These are phyloP conservation scores for Symbiodinium natans DNA, from an alignment of 73 alveolate genomes.

Conservation along the genomic window DNA sequence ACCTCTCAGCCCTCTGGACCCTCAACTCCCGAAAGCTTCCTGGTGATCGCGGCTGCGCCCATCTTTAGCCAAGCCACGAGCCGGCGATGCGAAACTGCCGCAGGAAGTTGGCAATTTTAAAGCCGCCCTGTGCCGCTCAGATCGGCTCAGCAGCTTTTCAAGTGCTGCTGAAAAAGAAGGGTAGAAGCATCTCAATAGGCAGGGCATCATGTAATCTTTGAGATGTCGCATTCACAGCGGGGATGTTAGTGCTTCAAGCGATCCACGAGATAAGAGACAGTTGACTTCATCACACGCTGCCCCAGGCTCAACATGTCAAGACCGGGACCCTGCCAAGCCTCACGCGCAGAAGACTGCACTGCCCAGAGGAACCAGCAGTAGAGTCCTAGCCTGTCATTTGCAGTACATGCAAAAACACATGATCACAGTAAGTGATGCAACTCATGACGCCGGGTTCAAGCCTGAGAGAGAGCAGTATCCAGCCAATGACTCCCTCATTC, in stretches of 20 bases:
- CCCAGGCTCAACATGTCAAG: too few relatives aligned
- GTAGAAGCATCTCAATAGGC: too few relatives aligned
- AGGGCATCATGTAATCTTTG: too few relatives aligned
- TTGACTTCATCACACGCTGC: too few relatives aligned
- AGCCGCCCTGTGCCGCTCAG: slow-evolving; percentile 50
- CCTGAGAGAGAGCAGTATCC: slow-evolving; percentile 77
- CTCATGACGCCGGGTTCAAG: not conserved
- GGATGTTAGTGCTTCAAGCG: too few relatives aligned
- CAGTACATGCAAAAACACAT: not conserved
- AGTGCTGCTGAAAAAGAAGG: too few relatives aligned
- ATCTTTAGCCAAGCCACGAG: not conserved
- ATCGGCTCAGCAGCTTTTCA: too few relatives aligned
- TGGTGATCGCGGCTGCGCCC: not conserved
- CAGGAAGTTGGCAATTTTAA: slow-evolving; percentile 64
- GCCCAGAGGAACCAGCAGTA: slow-evolving; percentile 82
- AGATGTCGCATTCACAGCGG: too few relatives aligned
- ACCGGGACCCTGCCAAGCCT: not conserved
- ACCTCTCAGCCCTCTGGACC: not conserved
- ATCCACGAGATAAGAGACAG: too few relatives aligned
- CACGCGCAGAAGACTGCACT: slow-evolving; percentile 76
- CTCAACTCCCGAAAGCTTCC: not conserved
- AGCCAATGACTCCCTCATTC: slow-evolving; percentile 87
- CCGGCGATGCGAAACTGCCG: slow-evolving; percentile 90
- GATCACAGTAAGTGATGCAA: not conserved
- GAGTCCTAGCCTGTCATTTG: slow-evolving; percentile 30